Conservation (phyloP, 768 basidiomycete species). For the Grammothele lineata region DNA sequence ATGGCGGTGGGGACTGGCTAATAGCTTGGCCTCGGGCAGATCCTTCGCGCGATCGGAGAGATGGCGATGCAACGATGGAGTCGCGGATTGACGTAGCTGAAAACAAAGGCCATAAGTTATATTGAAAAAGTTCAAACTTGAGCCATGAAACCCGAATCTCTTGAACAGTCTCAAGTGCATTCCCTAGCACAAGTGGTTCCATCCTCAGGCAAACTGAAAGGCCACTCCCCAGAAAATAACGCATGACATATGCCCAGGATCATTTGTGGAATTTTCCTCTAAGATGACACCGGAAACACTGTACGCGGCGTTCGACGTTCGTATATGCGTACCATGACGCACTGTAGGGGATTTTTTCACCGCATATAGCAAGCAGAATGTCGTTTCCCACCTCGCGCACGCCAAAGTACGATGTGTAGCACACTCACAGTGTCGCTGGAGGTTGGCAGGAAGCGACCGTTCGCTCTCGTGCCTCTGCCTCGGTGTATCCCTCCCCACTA, state of each 20-base stretch:
- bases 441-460: slow-evolving; percentile 35
- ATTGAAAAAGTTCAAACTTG: neutral
- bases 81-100: slow-evolving; percentile 27
- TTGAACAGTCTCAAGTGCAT: neutral
- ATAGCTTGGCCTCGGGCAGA: slow-evolving; percentile 6
- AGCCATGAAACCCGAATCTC: neutral
- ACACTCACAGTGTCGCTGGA: slow-evolving; percentile 36
- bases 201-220: no score
- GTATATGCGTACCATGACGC: no score
- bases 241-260: neutral
- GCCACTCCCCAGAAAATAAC: no score
- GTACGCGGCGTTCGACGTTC: neutral
- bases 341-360: no score
- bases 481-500: slow-evolving; percentile 38
- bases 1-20: slow-evolving; percentile 11
- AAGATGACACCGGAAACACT: neutral
- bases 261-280: neutral
- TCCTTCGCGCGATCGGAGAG: slow-evolving; percentile 17
- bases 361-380: neutral
- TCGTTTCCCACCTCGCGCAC: no score
- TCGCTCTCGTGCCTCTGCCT: slow-evolving; percentile 54
- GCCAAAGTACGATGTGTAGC: no score
- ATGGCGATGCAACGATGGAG: slow-evolving; percentile 31
- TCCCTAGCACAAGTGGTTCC: no score
- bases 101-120: neutral